phyloP scores from a whole-genome alignment of 257 asterid genomes.

The Paraleonurus japonicus region DNA sequence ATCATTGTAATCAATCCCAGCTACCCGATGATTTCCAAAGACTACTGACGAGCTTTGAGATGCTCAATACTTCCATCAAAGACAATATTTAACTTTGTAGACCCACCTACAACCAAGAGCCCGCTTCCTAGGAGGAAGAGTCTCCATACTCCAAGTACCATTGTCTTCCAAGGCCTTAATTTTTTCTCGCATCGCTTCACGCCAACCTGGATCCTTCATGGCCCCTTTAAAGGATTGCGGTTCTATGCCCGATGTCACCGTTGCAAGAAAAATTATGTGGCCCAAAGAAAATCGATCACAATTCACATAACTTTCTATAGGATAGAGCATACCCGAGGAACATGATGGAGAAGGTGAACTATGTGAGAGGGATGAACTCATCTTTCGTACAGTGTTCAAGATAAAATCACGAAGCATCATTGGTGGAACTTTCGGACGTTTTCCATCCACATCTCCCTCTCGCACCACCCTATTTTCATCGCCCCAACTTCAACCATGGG shows the following conservation, averaged over 20 bases:
- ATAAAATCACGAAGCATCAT: background rate
- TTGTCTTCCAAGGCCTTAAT: conserved; percentile 11
- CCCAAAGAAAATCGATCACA: background rate
- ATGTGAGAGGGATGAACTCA: background rate
- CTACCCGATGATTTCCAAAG: background rate
- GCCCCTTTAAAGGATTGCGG: conserved; percentile 2
- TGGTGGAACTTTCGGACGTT: background rate
- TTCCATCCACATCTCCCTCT: background rate
- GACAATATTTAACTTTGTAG: conserved; percentile 16
- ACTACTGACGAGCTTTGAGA: background rate
- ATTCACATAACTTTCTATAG: conserved; percentile 15
- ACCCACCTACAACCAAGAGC: background rate
- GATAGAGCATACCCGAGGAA: conserved; percentile 20
- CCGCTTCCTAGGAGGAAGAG: background rate
- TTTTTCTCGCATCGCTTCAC: background rate
- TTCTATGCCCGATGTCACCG: background rate
- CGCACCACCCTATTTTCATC: background rate
- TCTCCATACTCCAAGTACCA: background rate
- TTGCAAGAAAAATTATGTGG: conserved; percentile 8
- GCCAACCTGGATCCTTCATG: background rate
- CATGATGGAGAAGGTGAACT: background rate
- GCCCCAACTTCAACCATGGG: background rate
- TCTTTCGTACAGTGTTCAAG: background rate
- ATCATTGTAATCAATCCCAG: too few species aligned
- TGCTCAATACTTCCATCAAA: background rate